Conservation (phyloP, 2,329 filamentous ascomycete genomes). For the Aspergillus nomiae region DNA sequence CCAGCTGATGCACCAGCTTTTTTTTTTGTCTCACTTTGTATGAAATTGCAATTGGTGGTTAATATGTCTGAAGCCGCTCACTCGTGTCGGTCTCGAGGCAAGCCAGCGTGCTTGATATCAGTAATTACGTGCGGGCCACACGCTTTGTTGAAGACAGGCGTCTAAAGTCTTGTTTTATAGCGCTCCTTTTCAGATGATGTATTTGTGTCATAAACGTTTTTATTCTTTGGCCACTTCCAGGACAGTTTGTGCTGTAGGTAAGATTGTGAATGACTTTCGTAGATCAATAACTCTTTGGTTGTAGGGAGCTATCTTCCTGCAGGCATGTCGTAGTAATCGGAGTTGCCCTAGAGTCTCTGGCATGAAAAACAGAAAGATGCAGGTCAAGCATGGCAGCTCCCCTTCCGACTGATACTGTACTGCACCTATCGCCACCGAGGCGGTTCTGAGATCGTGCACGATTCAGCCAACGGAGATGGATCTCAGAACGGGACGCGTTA, state of each 20-base stretch:
- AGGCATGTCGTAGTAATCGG: not conserved
- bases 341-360: not conserved
- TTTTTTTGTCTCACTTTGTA: not conserved
- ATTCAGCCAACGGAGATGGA: not conserved
- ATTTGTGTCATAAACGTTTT: not conserved
- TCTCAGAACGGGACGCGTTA: not conserved
- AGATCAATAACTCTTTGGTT: not conserved
- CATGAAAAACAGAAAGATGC: not conserved
- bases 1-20: not conserved
- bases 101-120: not conserved
- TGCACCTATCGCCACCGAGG: not conserved
- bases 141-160: not conserved
- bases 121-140: not conserved
- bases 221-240: not conserved
- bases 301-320: not conserved
- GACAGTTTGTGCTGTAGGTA: not conserved
- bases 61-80: not conserved
- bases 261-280: not conserved
- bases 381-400: not conserved
- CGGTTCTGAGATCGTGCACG: not conserved
- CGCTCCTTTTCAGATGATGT: slow-evolving; percentile 1
- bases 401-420: not conserved
- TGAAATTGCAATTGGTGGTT: slow-evolving; percentile 5
- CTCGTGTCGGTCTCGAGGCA: not conserved
- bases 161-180: slow-evolving; percentile 1